Base-by-base conservation (phyloP, 345 rosid species). In the Hevea brasiliensis region DNA sequence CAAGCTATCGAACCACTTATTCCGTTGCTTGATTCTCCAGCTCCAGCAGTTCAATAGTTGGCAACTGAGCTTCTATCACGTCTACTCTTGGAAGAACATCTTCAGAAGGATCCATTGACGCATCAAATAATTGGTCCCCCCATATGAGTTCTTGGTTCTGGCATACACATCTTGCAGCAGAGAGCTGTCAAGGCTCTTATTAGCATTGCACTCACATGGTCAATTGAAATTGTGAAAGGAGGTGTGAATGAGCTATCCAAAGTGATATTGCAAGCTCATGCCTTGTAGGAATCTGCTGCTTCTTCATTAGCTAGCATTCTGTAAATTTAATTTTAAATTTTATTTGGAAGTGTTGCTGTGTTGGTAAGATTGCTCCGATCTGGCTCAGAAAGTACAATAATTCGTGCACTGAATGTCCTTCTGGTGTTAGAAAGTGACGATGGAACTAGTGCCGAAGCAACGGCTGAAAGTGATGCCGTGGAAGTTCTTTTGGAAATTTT, bases 1-100 rank as follows among this genome's bases (percentile, higher is more conserved):
- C 97, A 88, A 84, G 93, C 90, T 71, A 87, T 96, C 40, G 99
- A 93, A 71, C 98, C 98, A 8, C 89, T 96, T 72, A 90, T 93
- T 72, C 97, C 98, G 10, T 86, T 96, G 77, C 95, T 96, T 63
- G 98, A 96, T 72, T 93, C 98, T 74, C 80, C 92, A 54, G 92
- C 93, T 74, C 94, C 97, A 57, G 97, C 97, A 53, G 97, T 93
- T 63, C 98, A 93, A 67, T 98, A 96, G 76, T 79, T 93, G 86
- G 97, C 98, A 58, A 97, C 99, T 65, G 99, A 96, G 94, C 98
- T 96, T 80, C 89, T 96, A 42, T 91, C 99, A 18, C 95, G 93
- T 82, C 84, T 96, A 24, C 93, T 96, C 44, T 66, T 80, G 71
- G 97, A 87, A 82, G 99, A 96, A 59, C 88, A 85, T 85, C 94